A percentile compares a stretch with the other conserved stretches of the same genome.
phyloP scores from a whole-genome alignment of 2,329 filamentous ascomycete genomes.

The Fusarium irregulare region DNA sequence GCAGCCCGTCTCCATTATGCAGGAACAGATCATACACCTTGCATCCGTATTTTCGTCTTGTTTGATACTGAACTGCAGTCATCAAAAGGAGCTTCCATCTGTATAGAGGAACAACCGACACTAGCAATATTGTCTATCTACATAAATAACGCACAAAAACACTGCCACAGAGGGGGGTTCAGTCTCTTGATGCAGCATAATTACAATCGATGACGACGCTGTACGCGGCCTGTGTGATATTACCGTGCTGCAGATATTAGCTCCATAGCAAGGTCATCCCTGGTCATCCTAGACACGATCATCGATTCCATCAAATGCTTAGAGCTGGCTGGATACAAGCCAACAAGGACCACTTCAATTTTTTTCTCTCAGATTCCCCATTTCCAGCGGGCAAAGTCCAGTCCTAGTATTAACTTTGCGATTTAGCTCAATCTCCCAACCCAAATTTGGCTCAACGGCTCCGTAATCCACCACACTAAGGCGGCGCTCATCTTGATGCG shows the following conservation, averaged over 20 bases:
- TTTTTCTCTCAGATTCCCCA: slow-evolving; percentile 1
- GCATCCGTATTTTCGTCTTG: slow-evolving; percentile 3
- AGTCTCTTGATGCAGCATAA: slow-evolving; percentile 4
- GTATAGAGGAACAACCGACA: background rate
- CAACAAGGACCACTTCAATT: background rate
- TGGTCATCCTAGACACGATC: slow-evolving; percentile 27
- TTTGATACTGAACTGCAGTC: background rate
- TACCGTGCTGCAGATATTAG: slow-evolving; percentile 3
- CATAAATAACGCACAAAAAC: background rate
- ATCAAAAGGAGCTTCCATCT: background rate
- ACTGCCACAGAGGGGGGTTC: background rate
- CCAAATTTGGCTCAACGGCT: slow-evolving; percentile 15
- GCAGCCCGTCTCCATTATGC: slow-evolving; percentile 21
- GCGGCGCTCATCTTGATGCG: slow-evolving; percentile 1
- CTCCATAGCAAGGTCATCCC: slow-evolving; percentile 21
- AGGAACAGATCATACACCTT: slow-evolving; percentile 29
- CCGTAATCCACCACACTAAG: slow-evolving; percentile 17
- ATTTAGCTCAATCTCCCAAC: slow-evolving; percentile 14
- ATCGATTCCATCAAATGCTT: slow-evolving; percentile 23
- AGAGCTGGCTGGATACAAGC: background rate
- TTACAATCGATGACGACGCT: slow-evolving; percentile 37
- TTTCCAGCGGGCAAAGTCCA: slow-evolving; percentile 1
- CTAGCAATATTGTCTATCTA: background rate
- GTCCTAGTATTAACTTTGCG: slow-evolving; percentile 14
- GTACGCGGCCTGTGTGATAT: slow-evolving; percentile 31